Evolutionary conservation across 2,329 filamentous ascomycete species (phyloP), one percentile per base, ranked within the genome.

Genomic region (Cladosporium sp.): DNA sequence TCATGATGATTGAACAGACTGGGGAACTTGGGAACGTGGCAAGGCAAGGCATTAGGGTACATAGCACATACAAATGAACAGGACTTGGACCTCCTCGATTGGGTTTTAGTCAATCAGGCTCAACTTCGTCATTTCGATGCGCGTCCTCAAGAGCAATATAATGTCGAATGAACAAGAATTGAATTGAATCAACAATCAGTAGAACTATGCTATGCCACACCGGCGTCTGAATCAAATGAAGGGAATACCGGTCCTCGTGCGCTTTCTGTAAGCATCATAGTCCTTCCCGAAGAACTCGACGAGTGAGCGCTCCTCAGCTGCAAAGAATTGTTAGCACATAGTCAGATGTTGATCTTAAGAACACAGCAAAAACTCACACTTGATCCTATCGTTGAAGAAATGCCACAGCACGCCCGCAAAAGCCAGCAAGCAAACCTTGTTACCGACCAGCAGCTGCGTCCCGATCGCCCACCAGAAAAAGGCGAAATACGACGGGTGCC

Each of bases 391-490:
- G 13, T 75, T 78, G 66, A 99, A 99, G 68, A 99, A 99, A 54
- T 73, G 77, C 89, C 89, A 96, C 58, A 99, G 69, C 13, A 95
- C 86, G 7, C 78, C 67, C 0, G 81, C 71, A 73, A 95, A 97
- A 2, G 71, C 86, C 6, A 84, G 58, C 51, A 95, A 82, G 66
- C 89, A 95, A 2, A 95, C 58, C 7, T 80, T 71, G 70, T 99
- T 99, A 15, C 92, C 92, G 56, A 96, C 76, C 49, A 95, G 82
- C 38, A 97, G 65, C 75, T 99, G 93, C 11, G 91, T 96, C 4
- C 93, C 93, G n/a, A 97, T 64, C 0, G 88, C 89, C 92, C 92
- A 99, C 84, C 90, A 97, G 70, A 96, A 99, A 74, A 96, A 99
- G 3, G 92, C 93, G 73, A 97, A 96, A 71, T 99, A 99, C 53